Evolutionary conservation across 495 filamentous ascomycete species (phyloP).

Genomic region (Staphylotrichum tortipilum): DNA sequence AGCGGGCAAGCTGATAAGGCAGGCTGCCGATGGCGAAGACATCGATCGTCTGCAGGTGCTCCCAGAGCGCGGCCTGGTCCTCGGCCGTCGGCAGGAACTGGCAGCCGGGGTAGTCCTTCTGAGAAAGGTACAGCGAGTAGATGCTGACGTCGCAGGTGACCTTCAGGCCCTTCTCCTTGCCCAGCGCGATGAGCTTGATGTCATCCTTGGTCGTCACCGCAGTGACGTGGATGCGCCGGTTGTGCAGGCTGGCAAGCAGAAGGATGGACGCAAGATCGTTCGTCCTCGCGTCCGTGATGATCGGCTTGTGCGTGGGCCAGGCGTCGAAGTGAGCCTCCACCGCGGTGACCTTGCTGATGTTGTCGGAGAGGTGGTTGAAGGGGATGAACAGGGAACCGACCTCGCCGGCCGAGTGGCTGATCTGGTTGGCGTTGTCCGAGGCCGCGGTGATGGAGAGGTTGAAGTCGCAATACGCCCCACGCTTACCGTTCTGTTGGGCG

Average conservation of each 20-base stretch:
- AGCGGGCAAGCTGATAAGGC: slow-evolving; percentile 66
- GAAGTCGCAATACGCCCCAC: slow-evolving; percentile 65
- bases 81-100: slow-evolving; percentile 56
- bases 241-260: slow-evolving; percentile 72
- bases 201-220: slow-evolving; percentile 77
- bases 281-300: slow-evolving; percentile 78
- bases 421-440: slow-evolving; percentile 65
- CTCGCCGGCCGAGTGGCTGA: slow-evolving; percentile 61
- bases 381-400: slow-evolving; percentile 82
- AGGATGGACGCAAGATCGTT: slow-evolving; percentile 76
- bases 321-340: slow-evolving; percentile 73
- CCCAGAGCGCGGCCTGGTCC: slow-evolving; percentile 74
- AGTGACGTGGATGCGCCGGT: slow-evolving; percentile 74
- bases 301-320: slow-evolving; percentile 75
- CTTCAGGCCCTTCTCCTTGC: slow-evolving; percentile 74
- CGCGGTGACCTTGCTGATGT: slow-evolving; percentile 78
- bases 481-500: slow-evolving; percentile 66
- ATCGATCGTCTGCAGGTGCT: slow-evolving; percentile 68
- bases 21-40: slow-evolving; percentile 78
- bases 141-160: slow-evolving; percentile 81
- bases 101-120: slow-evolving; percentile 64
- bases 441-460: slow-evolving; percentile 81
- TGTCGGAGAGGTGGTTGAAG: slow-evolving; percentile 78
- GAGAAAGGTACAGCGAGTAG: slow-evolving; percentile 71
- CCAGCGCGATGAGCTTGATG: slow-evolving; percentile 67